Conservation (phyloP, 1,284 basidiomycete species). For the Psilocybe mexicana region DNA sequence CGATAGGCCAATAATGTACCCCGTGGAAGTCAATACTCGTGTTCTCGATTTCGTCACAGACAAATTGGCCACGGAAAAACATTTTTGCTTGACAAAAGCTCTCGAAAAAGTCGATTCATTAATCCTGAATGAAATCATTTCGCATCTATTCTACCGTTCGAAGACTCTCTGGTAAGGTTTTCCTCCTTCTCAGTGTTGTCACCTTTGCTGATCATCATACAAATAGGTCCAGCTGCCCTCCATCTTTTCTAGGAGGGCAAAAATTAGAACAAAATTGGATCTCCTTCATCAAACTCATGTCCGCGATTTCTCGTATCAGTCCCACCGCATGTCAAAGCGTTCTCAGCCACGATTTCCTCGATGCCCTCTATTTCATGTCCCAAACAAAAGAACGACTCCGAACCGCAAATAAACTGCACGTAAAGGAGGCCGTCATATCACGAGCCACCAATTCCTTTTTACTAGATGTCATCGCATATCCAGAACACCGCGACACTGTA, state of each 20-base stretch:
- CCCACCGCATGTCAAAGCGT: slow-evolving; percentile 1
- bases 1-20: background rate
- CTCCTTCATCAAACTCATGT: slow-evolving; percentile 3
- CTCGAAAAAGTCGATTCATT: background rate
- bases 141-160: slow-evolving; percentile 1
- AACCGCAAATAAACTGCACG: background rate
- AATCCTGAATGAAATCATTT: background rate
- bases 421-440: background rate
- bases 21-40: background rate
- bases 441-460: slow-evolving; percentile 1
- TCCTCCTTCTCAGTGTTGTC: background rate
- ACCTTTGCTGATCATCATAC: background rate
- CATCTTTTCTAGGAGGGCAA: background rate
- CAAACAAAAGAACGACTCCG: background rate
- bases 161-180: slow-evolving; percentile 4
- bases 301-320: slow-evolving; percentile 5
- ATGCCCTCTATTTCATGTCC: slow-evolving; percentile 3
- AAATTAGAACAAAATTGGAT: slow-evolving; percentile 1
- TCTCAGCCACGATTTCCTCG: slow-evolving; percentile 1
- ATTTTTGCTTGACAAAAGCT: slow-evolving; percentile 1
- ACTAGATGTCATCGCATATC: slow-evolving; percentile 5
- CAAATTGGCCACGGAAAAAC: slow-evolving; percentile 1
- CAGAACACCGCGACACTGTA: slow-evolving; percentile 7
- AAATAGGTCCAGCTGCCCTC: background rate
- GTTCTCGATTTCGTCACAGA: slow-evolving; percentile 2